Percentiles rank a stretch among this genome's conserved stretches.
Conservation (phyloP, 2,329 filamentous ascomycete species). For the Metarhizium guizhouense region DNA sequence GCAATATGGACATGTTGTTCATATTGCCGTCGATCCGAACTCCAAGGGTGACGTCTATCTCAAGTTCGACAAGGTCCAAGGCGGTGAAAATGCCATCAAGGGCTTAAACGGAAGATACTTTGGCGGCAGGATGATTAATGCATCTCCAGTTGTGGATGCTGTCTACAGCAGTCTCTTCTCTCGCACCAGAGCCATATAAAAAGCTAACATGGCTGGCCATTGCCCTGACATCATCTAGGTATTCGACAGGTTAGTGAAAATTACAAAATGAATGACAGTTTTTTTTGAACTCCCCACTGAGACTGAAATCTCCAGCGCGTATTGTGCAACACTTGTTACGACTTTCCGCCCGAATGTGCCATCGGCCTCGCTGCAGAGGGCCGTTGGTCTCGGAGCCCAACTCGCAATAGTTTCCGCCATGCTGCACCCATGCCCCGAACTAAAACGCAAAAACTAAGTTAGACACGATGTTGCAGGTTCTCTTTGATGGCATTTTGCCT, state of each 20-base stretch:
- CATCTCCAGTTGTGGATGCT: constrained; percentile 92
- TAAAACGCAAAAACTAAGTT: constrained; percentile 6
- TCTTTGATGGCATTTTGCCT: neutral
- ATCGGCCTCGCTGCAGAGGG: neutral
- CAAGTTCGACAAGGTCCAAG: constrained; percentile 93
- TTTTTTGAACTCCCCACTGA: neutral
- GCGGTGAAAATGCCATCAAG: constrained; percentile 95
- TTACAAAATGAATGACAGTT: constrained; percentile 3
- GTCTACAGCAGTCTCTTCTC: constrained; percentile 97
- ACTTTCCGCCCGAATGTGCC: neutral
- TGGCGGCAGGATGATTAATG: constrained; percentile 85
- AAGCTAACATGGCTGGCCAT: constrained; percentile 40
- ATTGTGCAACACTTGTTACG: neutral
- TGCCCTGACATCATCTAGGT: constrained; percentile 39
- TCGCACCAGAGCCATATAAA: constrained; percentile 70
- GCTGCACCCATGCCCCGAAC: constrained; percentile 5
- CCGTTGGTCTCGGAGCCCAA: neutral
- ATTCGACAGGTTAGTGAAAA: constrained; percentile 27
- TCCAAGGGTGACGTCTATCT: constrained; percentile 95
- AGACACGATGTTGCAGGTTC: constrained; percentile 8
- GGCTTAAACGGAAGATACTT: constrained; percentile 96
- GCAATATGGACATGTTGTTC: constrained; percentile 95
- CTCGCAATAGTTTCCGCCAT: neutral
- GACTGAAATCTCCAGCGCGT: neutral
- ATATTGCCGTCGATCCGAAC: constrained; percentile 91